Base-by-base conservation (phyloP, 257 asterid genomes). In the Ocimum tenuiflorum region DNA sequence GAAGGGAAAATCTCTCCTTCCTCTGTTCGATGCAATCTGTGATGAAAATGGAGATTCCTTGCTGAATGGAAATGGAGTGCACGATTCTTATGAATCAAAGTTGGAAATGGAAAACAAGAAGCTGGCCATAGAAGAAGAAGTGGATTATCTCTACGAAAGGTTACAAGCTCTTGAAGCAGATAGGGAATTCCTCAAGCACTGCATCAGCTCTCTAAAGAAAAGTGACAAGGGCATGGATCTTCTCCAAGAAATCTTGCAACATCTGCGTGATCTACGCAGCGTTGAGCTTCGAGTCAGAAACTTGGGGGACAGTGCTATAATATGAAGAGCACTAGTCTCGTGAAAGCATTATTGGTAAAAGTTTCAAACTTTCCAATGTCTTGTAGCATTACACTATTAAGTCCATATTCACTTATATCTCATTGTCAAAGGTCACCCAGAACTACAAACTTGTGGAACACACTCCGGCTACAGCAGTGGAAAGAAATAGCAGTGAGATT, bases 141-240 rank as follows among this genome's bases (percentile, higher is more conserved):
- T 92, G 35, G 91, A 85, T 76, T 94, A 88, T 81, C 86, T 92
- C 24, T 88, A 84, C 36, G 95, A 84, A 75, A 84, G 97, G 80
- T 73, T 92, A 62, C 95, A 86, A 81, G 91, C 99, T 36, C 89
- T 89, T 23, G 99, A 92, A 78, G 95, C 97, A 6, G 99, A 92
- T 50, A 80, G 90, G 68, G 97, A 87, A 85, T 92, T 92, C 73
- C 77, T 92, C 49, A 86, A 85, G 82, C 95, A 89, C 36, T 89
- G 99, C 83, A 66, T 89, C 6, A 77, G 90, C 79, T 92, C 96
- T 41, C 75, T 92, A 45, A 89, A 83, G 80, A 87, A 89, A 80
- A 97, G 99, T 1, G 99, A 86, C 73, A 87, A 89, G 67, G 99
- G 97, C 2, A 80, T 89, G 85, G 84, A 85, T 79, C 95, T 92